Evolutionary conservation across 768 basidiomycete genomes (phyloP), one percentile per base, ranked within the genome.

Genomic region (Amanita rubescens): DNA sequence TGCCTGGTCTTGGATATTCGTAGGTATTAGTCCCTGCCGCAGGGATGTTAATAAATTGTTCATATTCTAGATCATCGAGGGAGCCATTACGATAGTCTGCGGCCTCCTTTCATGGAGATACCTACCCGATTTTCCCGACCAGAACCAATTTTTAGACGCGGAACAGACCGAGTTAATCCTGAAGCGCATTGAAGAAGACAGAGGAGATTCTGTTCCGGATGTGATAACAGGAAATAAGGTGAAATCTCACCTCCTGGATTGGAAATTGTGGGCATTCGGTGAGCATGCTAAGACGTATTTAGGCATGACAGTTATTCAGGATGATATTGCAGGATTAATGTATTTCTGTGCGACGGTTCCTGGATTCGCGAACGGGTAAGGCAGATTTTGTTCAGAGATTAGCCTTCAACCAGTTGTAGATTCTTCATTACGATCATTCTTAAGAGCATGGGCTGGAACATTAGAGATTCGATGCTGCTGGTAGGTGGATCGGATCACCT

Each of bases 1-100:
- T 22, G 77, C 75, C 5, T 78, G 77, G 77, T 69, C 76, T 1
- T 80, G 77, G 76, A 78, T 79, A 48, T 79, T 79, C 59, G 78
- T 75, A 58, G 58, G 72, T 60, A 17, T 35, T 42, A 9, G 33
- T n/a, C 43, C 14, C 19, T 56, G 19, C 24, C 19, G 34, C 57
- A 48, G 24, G 42, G 19, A 33, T 20, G 45, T 45, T 34, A 14
- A 17, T 33, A 34, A 51, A 32, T 38, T 43, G 49, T 25, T 52
- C 49, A n/a, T n/a, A n/a, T n/a, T n/a, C 53, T 30, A 80, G 77
- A 75, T 79, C 46, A 65, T 79, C 20, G 77, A 79, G 60, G 76
- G 77, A 6, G 67, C 67, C 33, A 64, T 78, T 52, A 80, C 77
- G 12, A 68, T 78, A 24, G 57, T 57, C 3, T 71, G 75, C 48